Evolutionary conservation across 352 stramenopile species (phyloP).

Genomic region (Globisporangium abappressorium): DNA sequence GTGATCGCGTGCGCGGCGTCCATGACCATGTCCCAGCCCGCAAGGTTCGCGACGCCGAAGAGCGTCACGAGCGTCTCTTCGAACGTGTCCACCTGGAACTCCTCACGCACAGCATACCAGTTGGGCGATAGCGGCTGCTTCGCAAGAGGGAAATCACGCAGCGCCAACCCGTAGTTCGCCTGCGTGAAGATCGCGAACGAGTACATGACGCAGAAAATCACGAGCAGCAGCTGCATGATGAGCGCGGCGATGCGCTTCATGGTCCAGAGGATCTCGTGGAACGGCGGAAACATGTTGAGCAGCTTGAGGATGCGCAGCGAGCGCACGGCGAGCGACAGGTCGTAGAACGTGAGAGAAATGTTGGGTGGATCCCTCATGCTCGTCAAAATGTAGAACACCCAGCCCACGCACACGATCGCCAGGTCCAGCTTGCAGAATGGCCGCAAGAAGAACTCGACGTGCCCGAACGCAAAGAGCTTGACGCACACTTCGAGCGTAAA

Average conservation of each 20-base stretch:
- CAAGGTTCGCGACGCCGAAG: conserved; percentile 72
- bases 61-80: conserved; percentile 73
- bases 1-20: conserved; percentile 73
- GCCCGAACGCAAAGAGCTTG: conserved; percentile 84
- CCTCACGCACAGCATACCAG: conserved; percentile 68
- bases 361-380: conserved; percentile 48
- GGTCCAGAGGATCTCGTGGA: conserved; percentile 82
- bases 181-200: conserved; percentile 80
- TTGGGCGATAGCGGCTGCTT: conserved; percentile 46
- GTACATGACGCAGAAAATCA: conserved; percentile 87
- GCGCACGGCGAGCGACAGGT: conserved; percentile 67
- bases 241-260: conserved; percentile 83
- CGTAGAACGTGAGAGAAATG: conserved; percentile 77
- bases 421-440: conserved; percentile 82
- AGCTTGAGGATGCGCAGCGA: conserved; percentile 80
- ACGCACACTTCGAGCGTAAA: conserved; percentile 73
- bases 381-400: conserved; percentile 79
- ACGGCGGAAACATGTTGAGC: conserved; percentile 79
- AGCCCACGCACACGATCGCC: conserved; percentile 64
- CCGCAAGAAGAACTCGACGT: conserved; percentile 65
- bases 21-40: conserved; percentile 81
- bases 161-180: conserved; percentile 61
- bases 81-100: conserved; percentile 81
- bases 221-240: conserved; percentile 69
- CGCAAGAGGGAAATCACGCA: conserved; percentile 51